Base-by-base conservation (phyloP, 2,329 filamentous ascomycete species). In the Penicillium sp. region DNA sequence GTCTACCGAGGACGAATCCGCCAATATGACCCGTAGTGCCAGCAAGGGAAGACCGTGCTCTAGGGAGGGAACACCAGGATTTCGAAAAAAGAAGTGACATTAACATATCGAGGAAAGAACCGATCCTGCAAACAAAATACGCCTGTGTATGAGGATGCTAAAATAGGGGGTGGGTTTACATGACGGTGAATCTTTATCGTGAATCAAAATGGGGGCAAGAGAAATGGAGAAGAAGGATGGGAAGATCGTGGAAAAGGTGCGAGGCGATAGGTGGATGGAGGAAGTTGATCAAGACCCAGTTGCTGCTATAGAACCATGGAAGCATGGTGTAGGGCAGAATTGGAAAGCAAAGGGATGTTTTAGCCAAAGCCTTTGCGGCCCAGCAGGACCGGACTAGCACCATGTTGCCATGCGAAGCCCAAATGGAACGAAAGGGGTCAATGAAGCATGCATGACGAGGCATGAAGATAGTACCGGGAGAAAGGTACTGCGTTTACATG, bases 401-500 rank as follows among this genome's bases (percentile, higher is more conserved):
- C n/a, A 26, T 56, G 10, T 26, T 53, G 22, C 25, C 4, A 11
- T 13, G 13, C 37, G 11, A 26, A 26, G 22, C 49, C 35, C 22
- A 14, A 26, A 28, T 13, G 19, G 6, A 28, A 19, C 13, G 16
- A 38, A 28, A 4, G 30, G 38, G 48, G 48, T 37, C 33, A 33
- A 33, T 35, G 25, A 40, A 45, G 30, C 52, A 52, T 45, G 59
- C 57, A 51, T 35, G 25, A 33, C 8, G 42, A 30, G 14, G 26
- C 22, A 53, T 40, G 51, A 10, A 40, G 16, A 38, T 38, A 40
- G 37, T 26, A 51, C 16, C 10, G 55, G 28, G 19, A 22, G 55
- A 53, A 40, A 45, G 19, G 7, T 22, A 49, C 28, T 40, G 40
- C 52, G 0, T 78, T 85, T 85, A 89, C 87, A 89, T 91, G 73